Conservation (phyloP, 1,139 yeast genomes). For the Geotrichum europaeum region DNA sequence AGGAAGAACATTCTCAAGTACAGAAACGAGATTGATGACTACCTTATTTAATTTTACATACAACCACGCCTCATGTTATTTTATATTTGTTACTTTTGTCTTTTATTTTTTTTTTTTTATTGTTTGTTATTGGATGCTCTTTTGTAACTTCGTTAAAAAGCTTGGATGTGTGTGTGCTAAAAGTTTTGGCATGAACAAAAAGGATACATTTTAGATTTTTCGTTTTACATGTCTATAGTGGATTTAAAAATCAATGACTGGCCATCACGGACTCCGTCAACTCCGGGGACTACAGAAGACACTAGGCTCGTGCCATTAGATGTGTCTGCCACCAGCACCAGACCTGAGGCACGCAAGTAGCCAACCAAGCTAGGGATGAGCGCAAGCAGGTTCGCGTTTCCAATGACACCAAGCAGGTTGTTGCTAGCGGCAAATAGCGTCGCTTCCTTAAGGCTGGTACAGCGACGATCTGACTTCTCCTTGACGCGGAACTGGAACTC, state of each 20-base stretch:
- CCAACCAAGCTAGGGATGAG: slow-evolving; percentile 74
- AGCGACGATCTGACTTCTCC: slow-evolving; percentile 38
- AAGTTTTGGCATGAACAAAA: background rate
- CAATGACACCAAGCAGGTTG: slow-evolving; percentile 76
- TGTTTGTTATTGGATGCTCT: background rate
- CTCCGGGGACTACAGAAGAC: slow-evolving; percentile 38
- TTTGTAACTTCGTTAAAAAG: background rate
- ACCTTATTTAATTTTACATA: slow-evolving; percentile 25
- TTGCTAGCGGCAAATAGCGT: slow-evolving; percentile 70
- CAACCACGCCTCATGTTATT: background rate
- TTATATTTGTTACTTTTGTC: background rate
- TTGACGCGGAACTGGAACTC: slow-evolving; percentile 30
- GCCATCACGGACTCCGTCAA: slow-evolving; percentile 67
- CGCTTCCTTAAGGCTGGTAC: slow-evolving; percentile 55
- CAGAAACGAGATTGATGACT: slow-evolving; percentile 55
- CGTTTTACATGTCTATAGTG: slow-evolving; percentile 60
- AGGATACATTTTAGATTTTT: background rate
- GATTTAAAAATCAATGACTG: slow-evolving; percentile 67
- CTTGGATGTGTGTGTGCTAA: no score
- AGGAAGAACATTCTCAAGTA: slow-evolving; percentile 83
- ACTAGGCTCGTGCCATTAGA: background rate
- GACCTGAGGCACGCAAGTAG: slow-evolving; percentile 71
- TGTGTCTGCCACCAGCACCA: slow-evolving; percentile 64
- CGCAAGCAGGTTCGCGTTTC: slow-evolving; percentile 62
- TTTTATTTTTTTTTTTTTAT: background rate